Percentiles rank a stretch among this genome's conserved stretches.
These are phyloP conservation scores for Ustilago sp. DNA, from an alignment of 1,284 basidiomycete genomes.

Conservation along the genomic window DNA sequence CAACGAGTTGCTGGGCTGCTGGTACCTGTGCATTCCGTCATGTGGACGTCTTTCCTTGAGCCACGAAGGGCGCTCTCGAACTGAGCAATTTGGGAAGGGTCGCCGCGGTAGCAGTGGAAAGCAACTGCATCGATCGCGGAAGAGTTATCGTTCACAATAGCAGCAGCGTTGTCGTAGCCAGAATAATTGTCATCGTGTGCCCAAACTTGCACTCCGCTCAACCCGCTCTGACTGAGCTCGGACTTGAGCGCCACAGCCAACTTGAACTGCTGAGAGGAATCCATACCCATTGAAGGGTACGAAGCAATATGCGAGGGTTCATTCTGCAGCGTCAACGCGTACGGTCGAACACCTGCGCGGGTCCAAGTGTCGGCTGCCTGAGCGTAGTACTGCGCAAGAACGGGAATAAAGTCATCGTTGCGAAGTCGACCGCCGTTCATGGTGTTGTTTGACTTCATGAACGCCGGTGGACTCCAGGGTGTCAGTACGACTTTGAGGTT, in stretches of 20 bases:
- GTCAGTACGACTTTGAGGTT: constrained; percentile 51
- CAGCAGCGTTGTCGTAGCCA: constrained; percentile 39
- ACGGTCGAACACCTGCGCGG: constrained; percentile 41
- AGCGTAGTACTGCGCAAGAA: constrained; percentile 54
- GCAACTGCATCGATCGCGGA: constrained; percentile 52
- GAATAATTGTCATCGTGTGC: constrained; percentile 58
- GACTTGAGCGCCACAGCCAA: constrained; percentile 35
- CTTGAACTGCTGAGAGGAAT: constrained; percentile 21
- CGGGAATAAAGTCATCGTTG: constrained; percentile 24
- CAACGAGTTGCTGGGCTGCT: constrained; percentile 23
- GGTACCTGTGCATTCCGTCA: constrained; percentile 57
- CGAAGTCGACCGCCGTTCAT: constrained; percentile 50
- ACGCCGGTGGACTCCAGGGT: constrained; percentile 57
- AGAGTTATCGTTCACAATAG: constrained; percentile 44
- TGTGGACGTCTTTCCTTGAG: constrained; percentile 40
- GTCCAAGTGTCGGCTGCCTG: constrained; percentile 31
- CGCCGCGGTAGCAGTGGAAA: constrained; percentile 62
- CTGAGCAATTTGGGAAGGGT: constrained; percentile 32
- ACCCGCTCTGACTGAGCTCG: constrained; percentile 18
- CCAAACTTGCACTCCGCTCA: constrained; percentile 43
- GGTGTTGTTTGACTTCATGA: constrained; percentile 56
- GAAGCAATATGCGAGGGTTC: constrained; percentile 47
- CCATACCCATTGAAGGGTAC: constrained; percentile 55
- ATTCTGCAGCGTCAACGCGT: constrained; percentile 60
- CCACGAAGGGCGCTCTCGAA: constrained; percentile 21